Percentiles rank a stretch among this genome's conserved stretches.
Conservation (phyloP, 2,329 filamentous ascomycete species). For the Pseudonectria foliicola region DNA sequence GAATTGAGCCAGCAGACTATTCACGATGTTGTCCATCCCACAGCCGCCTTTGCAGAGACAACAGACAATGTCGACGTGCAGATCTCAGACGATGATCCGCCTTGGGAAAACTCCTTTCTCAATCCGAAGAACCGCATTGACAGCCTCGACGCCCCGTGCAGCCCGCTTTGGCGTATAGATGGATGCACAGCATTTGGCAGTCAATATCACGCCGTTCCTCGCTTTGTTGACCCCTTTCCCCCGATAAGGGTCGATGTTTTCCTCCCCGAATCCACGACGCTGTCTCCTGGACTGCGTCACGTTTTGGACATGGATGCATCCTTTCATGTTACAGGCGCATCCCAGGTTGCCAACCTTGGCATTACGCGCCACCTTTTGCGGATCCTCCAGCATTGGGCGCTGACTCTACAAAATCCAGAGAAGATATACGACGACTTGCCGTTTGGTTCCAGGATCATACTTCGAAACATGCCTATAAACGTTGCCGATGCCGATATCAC, state of each 20-base stretch:
- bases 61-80: background rate
- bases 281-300: conserved; percentile 33
- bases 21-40: conserved; percentile 51
- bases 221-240: conserved; percentile 38
- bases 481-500: conserved; percentile 38
- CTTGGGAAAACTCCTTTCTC: conserved; percentile 43
- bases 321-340: conserved; percentile 48
- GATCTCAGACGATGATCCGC: conserved; percentile 1
- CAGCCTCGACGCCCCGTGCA: conserved; percentile 38
- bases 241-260: conserved; percentile 54
- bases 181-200: conserved; percentile 50
- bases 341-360: conserved; percentile 40
- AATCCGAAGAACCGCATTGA: conserved; percentile 57
- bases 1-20: conserved; percentile 46
- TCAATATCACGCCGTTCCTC: conserved; percentile 49
- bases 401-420: conserved; percentile 20
- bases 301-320: conserved; percentile 42
- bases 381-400: conserved; percentile 46
- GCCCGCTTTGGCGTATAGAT: conserved; percentile 51
- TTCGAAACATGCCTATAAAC: conserved; percentile 43
- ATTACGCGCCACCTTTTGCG: conserved; percentile 48
- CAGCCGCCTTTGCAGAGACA: conserved; percentile 39
- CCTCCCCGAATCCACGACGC: conserved; percentile 42
- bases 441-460: conserved; percentile 51
- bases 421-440: conserved; percentile 39